phyloP scores from a whole-genome alignment of 306 rosid species.

The Acacia confusa region DNA sequence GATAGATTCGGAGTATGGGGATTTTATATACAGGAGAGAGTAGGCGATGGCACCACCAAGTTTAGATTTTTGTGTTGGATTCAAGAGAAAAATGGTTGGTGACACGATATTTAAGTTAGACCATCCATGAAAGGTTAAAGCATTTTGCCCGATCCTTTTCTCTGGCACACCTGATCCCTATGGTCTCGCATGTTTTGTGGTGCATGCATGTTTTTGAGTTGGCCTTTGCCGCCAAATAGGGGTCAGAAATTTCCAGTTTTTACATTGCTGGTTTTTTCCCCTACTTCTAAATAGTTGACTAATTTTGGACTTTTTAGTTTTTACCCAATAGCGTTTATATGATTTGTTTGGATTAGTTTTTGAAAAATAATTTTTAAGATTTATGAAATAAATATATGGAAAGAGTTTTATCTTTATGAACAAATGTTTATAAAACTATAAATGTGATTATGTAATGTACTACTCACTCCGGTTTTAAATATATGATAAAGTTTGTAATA shows the following conservation, averaged over 20 bases:
- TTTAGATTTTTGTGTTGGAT: not conserved
- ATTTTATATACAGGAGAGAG: not conserved
- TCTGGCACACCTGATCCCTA: not conserved
- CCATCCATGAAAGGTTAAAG: conserved; percentile 13
- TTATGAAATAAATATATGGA: too few relatives aligned
- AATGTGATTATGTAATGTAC: too few relatives aligned
- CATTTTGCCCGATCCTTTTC: not conserved
- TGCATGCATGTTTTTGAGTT: not conserved
- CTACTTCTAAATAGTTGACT: not conserved
- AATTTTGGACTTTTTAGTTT: not conserved
- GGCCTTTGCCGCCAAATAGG: not conserved
- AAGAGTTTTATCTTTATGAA: too few relatives aligned
- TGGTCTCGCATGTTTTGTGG: not conserved
- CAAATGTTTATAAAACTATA: too few relatives aligned
- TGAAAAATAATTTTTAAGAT: too few relatives aligned
- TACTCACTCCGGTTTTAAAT: too few relatives aligned
- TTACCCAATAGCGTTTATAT: too few relatives aligned
- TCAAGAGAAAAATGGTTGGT: conserved; percentile 23
- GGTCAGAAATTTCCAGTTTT: not conserved
- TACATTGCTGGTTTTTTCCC: not conserved
- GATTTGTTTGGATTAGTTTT: too few relatives aligned
- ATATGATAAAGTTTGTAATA: too few relatives aligned
- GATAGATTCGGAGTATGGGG: not conserved
- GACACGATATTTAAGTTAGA: conserved; percentile 39
- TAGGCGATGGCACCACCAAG: not conserved